A percentile compares a stretch with the other conserved stretches of the same genome.
phyloP scores from a whole-genome alignment of 768 basidiomycete species.

The Suillus luteus region DNA sequence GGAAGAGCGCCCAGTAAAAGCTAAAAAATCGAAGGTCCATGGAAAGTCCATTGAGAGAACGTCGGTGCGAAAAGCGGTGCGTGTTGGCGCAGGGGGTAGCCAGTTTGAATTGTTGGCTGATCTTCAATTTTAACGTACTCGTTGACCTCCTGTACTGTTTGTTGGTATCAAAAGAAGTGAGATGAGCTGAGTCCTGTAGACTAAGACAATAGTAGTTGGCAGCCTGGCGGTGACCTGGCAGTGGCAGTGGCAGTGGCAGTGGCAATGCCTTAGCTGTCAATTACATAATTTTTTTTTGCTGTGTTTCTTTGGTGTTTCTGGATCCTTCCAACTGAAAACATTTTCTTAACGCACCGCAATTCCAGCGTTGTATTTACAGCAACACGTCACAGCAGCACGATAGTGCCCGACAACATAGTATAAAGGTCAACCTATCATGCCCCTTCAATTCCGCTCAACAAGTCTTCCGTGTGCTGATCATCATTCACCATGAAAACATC shows the following conservation, averaged over 20 bases:
- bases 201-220: not conserved
- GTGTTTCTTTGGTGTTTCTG: too few relatives aligned
- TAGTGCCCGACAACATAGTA: too few relatives aligned
- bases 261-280: too few relatives aligned
- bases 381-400: too few relatives aligned
- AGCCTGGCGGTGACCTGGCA: not conserved
- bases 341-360: too few relatives aligned
- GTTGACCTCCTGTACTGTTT: not conserved
- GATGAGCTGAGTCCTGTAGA: not conserved
- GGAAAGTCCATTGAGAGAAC: constrained; percentile 10
- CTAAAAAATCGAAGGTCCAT: constrained; percentile 36
- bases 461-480: not conserved
- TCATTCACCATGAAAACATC: not conserved
- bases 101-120: constrained; percentile 47
- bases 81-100: constrained; percentile 28
- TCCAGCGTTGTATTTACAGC: too few relatives aligned
- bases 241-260: too few relatives aligned
- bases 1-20: constrained; percentile 48
- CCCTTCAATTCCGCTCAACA: not conserved
- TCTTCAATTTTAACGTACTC: constrained; percentile 34
- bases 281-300: too few relatives aligned
- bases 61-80: constrained; percentile 25
- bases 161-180: not conserved
- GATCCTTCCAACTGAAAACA: too few relatives aligned
- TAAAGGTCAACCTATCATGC: not conserved